phyloP scores from a whole-genome alignment of 176 grass and related monocot genomes.

The Tuctoria greenei region DNA sequence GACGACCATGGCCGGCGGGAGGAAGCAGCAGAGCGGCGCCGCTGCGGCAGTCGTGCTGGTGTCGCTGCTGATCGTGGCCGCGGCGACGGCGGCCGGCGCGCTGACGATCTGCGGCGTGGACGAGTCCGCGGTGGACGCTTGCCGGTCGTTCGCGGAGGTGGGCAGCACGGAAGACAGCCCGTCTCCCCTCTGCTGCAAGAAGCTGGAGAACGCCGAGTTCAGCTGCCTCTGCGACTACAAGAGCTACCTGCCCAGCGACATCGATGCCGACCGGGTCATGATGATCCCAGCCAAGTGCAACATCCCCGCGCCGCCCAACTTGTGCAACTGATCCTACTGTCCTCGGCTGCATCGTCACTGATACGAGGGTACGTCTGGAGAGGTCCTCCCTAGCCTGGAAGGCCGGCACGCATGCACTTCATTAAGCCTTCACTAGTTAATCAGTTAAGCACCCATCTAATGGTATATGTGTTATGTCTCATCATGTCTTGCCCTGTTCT shows the following conservation, averaged over 20 bases:
- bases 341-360: too few relatives aligned
- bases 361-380: too few relatives aligned
- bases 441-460: neutral
- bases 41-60: neutral
- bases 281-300: conserved; percentile 48
- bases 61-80: conserved; percentile 19
- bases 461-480: neutral
- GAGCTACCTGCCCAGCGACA: neutral
- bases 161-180: conserved; percentile 11
- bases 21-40: neutral
- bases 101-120: conserved; percentile 34
- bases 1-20: neutral
- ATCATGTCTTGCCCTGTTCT: neutral
- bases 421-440: neutral
- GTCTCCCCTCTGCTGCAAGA: conserved; percentile 16
- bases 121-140: conserved; percentile 22
- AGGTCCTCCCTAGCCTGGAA: too few relatives aligned
- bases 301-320: neutral
- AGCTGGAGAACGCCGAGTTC: conserved; percentile 19
- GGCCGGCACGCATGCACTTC: neutral
- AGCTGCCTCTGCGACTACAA: conserved; percentile 33
- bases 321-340: neutral
- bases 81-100: neutral
- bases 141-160: conserved; percentile 34
- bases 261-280: conserved; percentile 43